phyloP scores from a whole-genome alignment of 352 stramenopile species.

The Pseudoperonospora humuli region DNA sequence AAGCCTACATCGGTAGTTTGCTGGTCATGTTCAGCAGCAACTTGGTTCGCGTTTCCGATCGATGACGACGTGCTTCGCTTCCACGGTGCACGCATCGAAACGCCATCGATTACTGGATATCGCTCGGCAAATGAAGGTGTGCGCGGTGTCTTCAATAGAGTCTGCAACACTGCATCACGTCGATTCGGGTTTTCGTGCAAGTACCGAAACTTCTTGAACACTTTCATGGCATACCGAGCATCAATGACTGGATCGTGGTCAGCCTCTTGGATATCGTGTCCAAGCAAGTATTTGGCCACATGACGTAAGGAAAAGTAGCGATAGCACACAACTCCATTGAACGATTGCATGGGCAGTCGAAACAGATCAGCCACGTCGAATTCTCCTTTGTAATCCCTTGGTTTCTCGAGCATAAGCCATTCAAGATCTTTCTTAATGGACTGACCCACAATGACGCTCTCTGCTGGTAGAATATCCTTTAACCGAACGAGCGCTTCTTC shows the following conservation, averaged over 20 bases:
- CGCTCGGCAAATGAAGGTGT: conserved; percentile 78
- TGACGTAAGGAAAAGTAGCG: conserved; percentile 81
- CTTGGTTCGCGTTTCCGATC: conserved; percentile 25
- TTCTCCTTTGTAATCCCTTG: conserved; percentile 77
- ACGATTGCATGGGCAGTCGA: conserved; percentile 64
- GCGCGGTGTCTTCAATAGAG: conserved; percentile 69
- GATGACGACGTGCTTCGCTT: conserved; percentile 45
- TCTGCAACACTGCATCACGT: conserved; percentile 77
- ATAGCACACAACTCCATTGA: conserved; percentile 69
- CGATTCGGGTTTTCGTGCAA: conserved; percentile 66
- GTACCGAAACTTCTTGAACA: conserved; percentile 82
- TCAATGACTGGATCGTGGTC: conserved; percentile 84
- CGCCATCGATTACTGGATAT: conserved; percentile 77
- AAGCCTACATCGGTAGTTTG: conserved; percentile 13
- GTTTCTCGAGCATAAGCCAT: conserved; percentile 81
- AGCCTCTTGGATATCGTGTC: conserved; percentile 74
- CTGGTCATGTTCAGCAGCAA: conserved; percentile 21
- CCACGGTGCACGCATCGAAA: conserved; percentile 63
- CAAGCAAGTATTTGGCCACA: conserved; percentile 76
- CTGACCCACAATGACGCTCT: conserved; percentile 88
- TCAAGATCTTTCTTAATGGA: conserved; percentile 90
- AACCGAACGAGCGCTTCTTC: conserved; percentile 69
- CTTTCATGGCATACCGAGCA: conserved; percentile 84
- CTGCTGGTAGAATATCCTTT: conserved; percentile 59
- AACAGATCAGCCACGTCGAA: conserved; percentile 85